Conservation (phyloP, 2,329 filamentous ascomycete genomes). For the Sarocladium oryzae region DNA sequence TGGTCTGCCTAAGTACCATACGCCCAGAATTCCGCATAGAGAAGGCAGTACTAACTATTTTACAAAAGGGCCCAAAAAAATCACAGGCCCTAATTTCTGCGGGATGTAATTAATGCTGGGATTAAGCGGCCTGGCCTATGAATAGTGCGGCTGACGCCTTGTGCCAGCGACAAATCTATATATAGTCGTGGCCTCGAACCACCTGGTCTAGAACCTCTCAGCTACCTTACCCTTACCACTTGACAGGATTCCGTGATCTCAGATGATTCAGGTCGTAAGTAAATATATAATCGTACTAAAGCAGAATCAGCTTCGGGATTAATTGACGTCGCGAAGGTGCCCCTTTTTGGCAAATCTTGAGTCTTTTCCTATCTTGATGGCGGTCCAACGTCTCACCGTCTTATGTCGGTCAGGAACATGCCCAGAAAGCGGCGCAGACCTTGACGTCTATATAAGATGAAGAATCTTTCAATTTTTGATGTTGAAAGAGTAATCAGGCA, state of each 20-base stretch:
- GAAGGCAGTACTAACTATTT: too few relatives aligned
- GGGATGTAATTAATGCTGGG: too few relatives aligned
- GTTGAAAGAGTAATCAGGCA: neutral
- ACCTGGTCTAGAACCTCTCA: neutral
- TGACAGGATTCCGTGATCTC: neutral
- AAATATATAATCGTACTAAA: too few relatives aligned
- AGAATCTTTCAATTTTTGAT: neutral
- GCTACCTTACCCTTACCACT: neutral
- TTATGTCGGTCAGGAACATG: neutral
- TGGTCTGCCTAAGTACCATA: too few relatives aligned
- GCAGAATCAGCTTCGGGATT: too few relatives aligned
- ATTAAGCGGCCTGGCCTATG: too few relatives aligned
- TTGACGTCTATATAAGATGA: neutral
- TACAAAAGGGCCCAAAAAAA: too few relatives aligned
- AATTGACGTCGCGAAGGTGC: neutral
- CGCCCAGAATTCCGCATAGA: too few relatives aligned
- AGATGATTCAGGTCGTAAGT: neutral
- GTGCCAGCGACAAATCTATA: neutral
- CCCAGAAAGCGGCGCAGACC: neutral
- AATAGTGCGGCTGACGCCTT: neutral
- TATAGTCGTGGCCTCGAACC: neutral
- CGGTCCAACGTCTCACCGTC: neutral
- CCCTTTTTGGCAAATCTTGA: neutral
- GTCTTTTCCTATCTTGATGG: neutral
- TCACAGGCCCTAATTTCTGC: too few relatives aligned